A percentile compares a stretch with the other conserved stretches of the same genome.
phyloP scores from a whole-genome alignment of 345 rosid genomes.

The Eucalyptus cloeziana region DNA sequence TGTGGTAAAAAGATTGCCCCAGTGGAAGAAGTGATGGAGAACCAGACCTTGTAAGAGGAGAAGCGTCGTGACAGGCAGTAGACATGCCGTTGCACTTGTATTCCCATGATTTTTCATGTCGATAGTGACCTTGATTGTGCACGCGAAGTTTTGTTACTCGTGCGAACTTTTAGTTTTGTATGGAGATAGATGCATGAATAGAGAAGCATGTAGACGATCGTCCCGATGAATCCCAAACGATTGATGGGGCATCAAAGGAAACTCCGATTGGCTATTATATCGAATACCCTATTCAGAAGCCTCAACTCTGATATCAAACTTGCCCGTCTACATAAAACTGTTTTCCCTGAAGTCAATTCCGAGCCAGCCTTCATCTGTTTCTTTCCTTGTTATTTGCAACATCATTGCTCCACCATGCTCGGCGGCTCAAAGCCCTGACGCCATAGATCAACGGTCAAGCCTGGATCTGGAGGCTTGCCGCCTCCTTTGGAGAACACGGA shows the following conservation, averaged over 20 bases:
- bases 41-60: neutral
- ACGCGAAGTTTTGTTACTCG: neutral
- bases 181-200: neutral
- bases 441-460: neutral
- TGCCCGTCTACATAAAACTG: no score
- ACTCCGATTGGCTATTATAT: neutral
- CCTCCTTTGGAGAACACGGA: neutral
- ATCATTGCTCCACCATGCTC: neutral
- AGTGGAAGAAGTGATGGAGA: slow-evolving; percentile 62
- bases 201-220: neutral
- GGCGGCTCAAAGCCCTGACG: neutral
- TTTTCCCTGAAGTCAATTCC: rapidly evolving
- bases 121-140: neutral
- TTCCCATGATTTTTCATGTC: neutral
- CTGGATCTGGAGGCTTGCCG: neutral
- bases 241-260: neutral
- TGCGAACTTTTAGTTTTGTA: no score
- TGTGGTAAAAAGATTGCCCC: slow-evolving; percentile 75
- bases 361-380: neutral
- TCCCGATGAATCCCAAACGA: neutral
- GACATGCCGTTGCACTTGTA: neutral
- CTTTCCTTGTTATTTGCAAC: neutral
- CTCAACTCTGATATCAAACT: no score
- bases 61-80: neutral
- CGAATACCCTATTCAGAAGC: neutral